Percentiles rank a stretch among this genome's conserved stretches.
phyloP scores from a whole-genome alignment of 495 filamentous ascomycete genomes.

The Apiosordaria backusii region DNA sequence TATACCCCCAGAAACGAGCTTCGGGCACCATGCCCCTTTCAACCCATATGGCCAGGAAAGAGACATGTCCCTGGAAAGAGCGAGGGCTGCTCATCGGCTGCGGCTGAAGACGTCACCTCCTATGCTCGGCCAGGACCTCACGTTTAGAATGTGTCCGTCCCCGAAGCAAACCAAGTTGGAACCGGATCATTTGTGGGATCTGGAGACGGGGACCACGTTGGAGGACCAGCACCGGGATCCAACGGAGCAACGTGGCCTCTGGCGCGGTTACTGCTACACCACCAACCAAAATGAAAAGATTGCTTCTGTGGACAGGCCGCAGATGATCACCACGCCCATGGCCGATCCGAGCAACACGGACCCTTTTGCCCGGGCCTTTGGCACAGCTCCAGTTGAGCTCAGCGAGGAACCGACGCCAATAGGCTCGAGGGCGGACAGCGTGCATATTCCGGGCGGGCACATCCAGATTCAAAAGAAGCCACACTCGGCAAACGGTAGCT shows the following conservation, averaged over 20 bases:
- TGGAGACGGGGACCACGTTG: constrained; percentile 26
- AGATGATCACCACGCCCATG: constrained; percentile 40
- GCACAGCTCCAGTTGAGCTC: constrained; percentile 19
- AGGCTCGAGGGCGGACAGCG: constrained; percentile 6
- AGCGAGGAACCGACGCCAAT: constrained; percentile 28
- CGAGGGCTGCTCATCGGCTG: constrained; percentile 36
- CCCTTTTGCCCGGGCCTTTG: constrained; percentile 40
- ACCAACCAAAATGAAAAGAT: constrained; percentile 36
- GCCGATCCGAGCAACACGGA: constrained; percentile 27
- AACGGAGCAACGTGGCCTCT: constrained; percentile 52
- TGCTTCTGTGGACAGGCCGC: constrained; percentile 33
- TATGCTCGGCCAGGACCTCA: constrained; percentile 76
- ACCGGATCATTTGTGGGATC: constrained; percentile 47
- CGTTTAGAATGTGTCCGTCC: constrained; percentile 71
- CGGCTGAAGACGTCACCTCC: constrained; percentile 61
- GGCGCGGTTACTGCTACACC: constrained; percentile 64
- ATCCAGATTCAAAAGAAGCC: constrained; percentile 8
- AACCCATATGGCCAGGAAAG: constrained; percentile 36
- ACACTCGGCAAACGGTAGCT: constrained; percentile 9
- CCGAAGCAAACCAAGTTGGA: constrained; percentile 80
- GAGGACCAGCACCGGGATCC: constrained; percentile 50
- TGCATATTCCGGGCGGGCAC: neutral
- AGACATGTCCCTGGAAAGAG: constrained; percentile 39
- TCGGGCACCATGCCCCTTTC: constrained; percentile 33
- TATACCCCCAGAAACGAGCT: constrained; percentile 33